Evolutionary conservation across 768 basidiomycete genomes (phyloP), one percentile per base, ranked within the genome.

Genomic region (Boletus tomentosulus): DNA sequence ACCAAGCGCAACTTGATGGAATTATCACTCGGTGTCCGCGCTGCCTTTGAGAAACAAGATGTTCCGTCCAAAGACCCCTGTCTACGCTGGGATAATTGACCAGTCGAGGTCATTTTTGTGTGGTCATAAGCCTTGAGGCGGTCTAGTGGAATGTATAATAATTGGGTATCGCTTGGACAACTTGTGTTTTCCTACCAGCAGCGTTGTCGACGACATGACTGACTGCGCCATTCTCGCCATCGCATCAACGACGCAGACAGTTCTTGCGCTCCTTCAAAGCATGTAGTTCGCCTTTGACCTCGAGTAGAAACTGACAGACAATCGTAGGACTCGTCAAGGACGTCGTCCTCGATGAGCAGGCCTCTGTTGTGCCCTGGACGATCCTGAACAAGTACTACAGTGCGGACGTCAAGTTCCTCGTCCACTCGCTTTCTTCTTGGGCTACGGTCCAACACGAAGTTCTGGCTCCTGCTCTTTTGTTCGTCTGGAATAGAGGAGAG

Each of bases 351-450:
- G 60, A 59, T 25, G 63, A 65, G 25, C 56, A 58, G 11, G 28
- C 56, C 24, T 46, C 57, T 1, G 56, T 46, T 27, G 69, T 88
- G 31, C 84, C 86, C 10, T 92, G 88, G 89, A 86, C 80, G 39
- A 87, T 92, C 56, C 70, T 71, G 48, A 92, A 92, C 74, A 85
- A 81, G 66, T 93, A 93, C 70, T 93, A 92, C 71, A 80, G 80
- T 13, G 91, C 90, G 2, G 74, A 79, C 54, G 86, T 93, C 7
- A 82, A 84, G 56, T 91, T 92, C 64, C 71, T 81, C 33, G 72
- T 77, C 11, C 76, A 77, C 51, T 71, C 77, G 16, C 66, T 82
- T 50, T 70, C 73, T 30, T 73, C 76, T 11, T 73, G 81, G 55
- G 68, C 67, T 30, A 69, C 75, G 16, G 65, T 74, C 43, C 67